Base-by-base conservation (phyloP, 495 filamentous ascomycete species). In the Xylaria sp. region DNA sequence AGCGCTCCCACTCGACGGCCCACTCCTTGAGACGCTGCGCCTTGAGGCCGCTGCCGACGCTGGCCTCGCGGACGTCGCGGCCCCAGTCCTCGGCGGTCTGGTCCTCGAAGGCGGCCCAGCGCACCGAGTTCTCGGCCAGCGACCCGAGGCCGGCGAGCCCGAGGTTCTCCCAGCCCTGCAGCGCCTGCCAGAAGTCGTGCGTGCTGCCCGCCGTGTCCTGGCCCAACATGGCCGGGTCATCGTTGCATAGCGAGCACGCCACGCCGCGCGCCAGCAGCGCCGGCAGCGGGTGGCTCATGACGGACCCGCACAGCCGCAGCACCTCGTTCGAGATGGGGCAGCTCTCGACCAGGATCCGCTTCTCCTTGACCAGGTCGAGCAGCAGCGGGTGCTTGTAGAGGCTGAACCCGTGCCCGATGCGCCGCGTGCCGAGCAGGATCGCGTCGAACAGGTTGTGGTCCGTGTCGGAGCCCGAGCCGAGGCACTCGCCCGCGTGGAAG, bases 361-460 rank as follows among this genome's bases (percentile, higher is more conserved):
- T 94, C 69, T 97, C 91, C 75, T 94, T 94, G 70, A 97, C 88
- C 75, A 97, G 88, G 67, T 96, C 90, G 58, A 96, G 88, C 55
- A 98, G 89, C 14, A 96, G 87, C 0, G 96, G 96, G 79, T 98
- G 96, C 77, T 95, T 97, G 83, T 91, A 95, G 2, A 99, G 84
- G 0, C 92, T 93, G 77, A 91, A 94, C 3, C 90, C 95, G 74
- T 97, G 93, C 8, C 95, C 94, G 53, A 99, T 96, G 48, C 96
- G 87, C 31, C 95, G 86, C 0, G 93, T 94, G 5, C 94, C 95
- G 11, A 98, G 88, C 1, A 98, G 84, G 11, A 98, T 85, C 0
- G 93, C 94, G 79, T 98, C 95, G 79, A 95, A 97, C 3, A 98
- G 87, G 75, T 98, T 97, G 71, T 93, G 84, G 70, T 97, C 94